Conservation (phyloP, 805 yeast species). For the Schizosaccharomyces lindneri region DNA sequence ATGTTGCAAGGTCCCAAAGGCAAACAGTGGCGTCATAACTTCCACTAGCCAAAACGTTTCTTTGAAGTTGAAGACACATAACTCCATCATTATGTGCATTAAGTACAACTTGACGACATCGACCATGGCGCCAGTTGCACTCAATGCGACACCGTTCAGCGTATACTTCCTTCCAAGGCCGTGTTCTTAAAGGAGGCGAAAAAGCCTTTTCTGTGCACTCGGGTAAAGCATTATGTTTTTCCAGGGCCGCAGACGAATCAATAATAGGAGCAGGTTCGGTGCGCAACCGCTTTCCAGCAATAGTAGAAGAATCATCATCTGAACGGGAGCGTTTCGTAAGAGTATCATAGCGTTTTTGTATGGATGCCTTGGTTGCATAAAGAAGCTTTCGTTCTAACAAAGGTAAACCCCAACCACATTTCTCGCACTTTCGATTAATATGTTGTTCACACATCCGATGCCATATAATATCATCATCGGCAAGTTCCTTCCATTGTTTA, state of each 20-base stretch:
- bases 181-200: neutral
- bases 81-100: constrained; percentile 71
- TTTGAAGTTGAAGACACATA: constrained; percentile 65
- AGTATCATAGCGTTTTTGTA: constrained; percentile 5
- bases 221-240: neutral
- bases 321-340: neutral
- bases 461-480: constrained; percentile 95
- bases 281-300: neutral
- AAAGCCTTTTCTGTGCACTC: neutral
- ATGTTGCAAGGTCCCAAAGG: constrained; percentile 77
- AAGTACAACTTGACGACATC: constrained; percentile 36
- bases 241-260: neutral
- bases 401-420: constrained; percentile 98
- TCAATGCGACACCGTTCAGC: constrained; percentile 78
- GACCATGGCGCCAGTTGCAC: constrained; percentile 81
- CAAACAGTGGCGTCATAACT: constrained; percentile 75
- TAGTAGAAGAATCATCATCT: too few species aligned
- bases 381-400: constrained; percentile 51
- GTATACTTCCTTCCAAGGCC: constrained; percentile 13
- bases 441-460: constrained; percentile 96
- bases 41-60: constrained; percentile 64
- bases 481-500: constrained; percentile 60
- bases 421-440: constrained; percentile 88
- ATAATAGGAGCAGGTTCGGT: constrained; percentile 7
- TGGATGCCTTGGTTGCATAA: constrained; percentile 10